phyloP scores from a whole-genome alignment of 306 rosid genomes.

The Rubus idaeus region DNA sequence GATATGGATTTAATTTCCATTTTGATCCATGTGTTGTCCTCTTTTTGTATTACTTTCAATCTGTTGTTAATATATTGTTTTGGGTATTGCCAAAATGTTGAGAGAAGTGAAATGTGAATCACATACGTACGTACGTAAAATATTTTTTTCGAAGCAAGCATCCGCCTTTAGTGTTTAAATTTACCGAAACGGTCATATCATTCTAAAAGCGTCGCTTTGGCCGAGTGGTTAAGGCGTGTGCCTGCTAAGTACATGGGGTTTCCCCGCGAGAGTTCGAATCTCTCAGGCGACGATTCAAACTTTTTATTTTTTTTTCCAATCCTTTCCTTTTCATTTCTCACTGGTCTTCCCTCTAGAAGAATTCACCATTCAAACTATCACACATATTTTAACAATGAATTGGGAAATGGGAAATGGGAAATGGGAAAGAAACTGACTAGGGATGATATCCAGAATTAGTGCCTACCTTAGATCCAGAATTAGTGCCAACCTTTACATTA shows the following conservation, averaged over 20 bases:
- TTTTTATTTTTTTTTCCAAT: neutral
- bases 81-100: no score
- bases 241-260: constrained; percentile 43
- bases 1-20: no score
- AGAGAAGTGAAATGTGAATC: no score
- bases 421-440: neutral
- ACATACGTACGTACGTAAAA: no score
- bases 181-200: neutral
- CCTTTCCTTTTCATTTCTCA: neutral
- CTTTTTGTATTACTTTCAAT: no score
- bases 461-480: neutral
- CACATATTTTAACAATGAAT: neutral
- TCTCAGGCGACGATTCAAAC: constrained; percentile 16
- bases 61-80: no score
- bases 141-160: no score
- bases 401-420: neutral
- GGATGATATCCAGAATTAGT: neutral
- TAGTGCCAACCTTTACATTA: neutral
- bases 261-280: constrained; percentile 44
- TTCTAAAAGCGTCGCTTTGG: constrained; percentile 35
- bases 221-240: constrained; percentile 51
- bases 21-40: no score
- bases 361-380: neutral
- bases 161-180: no score
- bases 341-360: neutral